Conservation (phyloP, 352 stramenopile species). For the Blastocystis sp. region DNA sequence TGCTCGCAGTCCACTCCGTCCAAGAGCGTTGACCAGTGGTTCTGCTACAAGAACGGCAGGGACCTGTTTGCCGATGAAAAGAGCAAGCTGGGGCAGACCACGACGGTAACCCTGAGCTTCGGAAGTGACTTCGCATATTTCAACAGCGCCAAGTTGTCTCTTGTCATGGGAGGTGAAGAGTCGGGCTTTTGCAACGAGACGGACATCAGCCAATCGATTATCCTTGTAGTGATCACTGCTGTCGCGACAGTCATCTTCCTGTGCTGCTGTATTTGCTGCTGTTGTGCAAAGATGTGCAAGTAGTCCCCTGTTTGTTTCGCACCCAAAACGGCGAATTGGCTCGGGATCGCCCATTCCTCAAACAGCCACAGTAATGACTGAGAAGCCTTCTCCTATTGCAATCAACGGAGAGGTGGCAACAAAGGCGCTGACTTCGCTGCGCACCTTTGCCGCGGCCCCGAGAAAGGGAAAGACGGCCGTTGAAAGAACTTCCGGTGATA, state of each 20-base stretch:
- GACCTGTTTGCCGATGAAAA: no score
- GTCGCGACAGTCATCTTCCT: not conserved
- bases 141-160: no score
- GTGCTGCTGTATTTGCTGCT: not conserved
- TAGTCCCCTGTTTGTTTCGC: not conserved
- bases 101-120: no score
- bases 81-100: no score
- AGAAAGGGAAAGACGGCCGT: not conserved
- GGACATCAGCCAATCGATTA: not conserved
- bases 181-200: no score
- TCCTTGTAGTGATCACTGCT: not conserved
- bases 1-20: no score
- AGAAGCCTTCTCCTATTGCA: not conserved
- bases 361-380: not conserved
- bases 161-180: no score
- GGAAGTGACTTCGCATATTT: no score
- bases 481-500: not conserved
- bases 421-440: conserved; percentile 38
- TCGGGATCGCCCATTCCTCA: not conserved
- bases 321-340: conserved; percentile 1
- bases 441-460: not conserved
- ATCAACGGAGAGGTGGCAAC: conserved; percentile 51
- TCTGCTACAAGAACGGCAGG: no score
- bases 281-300: not conserved
- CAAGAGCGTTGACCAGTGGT: no score